Conservation (phyloP, 163 green algal genomes). For the Volvox carteri region DNA sequence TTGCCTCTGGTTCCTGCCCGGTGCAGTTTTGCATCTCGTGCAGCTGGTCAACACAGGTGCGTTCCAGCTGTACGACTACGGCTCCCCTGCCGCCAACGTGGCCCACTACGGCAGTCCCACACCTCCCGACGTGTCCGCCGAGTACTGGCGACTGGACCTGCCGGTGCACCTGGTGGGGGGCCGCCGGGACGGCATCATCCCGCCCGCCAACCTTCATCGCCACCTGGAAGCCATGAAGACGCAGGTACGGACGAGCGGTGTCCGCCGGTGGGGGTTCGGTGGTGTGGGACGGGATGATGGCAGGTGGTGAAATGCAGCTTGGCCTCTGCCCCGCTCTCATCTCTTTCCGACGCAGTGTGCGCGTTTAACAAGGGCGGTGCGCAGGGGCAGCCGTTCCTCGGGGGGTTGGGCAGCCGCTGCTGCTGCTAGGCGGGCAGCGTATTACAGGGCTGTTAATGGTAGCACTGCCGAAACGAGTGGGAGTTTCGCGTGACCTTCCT, state of each 20-base stretch:
- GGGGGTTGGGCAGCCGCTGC: no score
- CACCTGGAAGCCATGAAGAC: slow-evolving; percentile 81
- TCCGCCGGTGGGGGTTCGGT: background rate
- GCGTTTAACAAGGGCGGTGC: background rate
- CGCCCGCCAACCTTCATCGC: slow-evolving; percentile 71
- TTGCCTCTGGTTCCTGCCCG: no score
- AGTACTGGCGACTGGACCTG: slow-evolving; percentile 82
- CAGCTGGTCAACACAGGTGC: slow-evolving; percentile 76
- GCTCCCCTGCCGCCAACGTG: slow-evolving; percentile 73
- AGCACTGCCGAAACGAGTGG: no score
- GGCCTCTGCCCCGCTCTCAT: background rate
- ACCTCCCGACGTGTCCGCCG: slow-evolving; percentile 83
- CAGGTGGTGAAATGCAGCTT: background rate
- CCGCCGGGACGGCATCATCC: slow-evolving; percentile 86
- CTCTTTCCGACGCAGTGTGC: background rate
- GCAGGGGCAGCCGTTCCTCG: no score
- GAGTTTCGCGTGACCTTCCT: no score
- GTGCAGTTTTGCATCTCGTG: slow-evolving; percentile 70
- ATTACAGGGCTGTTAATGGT: no score
- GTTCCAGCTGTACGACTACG: slow-evolving; percentile 94
- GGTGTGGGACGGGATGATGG: background rate
- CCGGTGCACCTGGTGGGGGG: slow-evolving; percentile 92
- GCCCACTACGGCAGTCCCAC: slow-evolving; percentile 77
- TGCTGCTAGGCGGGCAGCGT: no score
- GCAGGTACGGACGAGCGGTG: slow-evolving; percentile 57